These are phyloP conservation scores for Rhazya stricta DNA, from an alignment of 257 asterid genomes.

Conservation along the genomic window DNA sequence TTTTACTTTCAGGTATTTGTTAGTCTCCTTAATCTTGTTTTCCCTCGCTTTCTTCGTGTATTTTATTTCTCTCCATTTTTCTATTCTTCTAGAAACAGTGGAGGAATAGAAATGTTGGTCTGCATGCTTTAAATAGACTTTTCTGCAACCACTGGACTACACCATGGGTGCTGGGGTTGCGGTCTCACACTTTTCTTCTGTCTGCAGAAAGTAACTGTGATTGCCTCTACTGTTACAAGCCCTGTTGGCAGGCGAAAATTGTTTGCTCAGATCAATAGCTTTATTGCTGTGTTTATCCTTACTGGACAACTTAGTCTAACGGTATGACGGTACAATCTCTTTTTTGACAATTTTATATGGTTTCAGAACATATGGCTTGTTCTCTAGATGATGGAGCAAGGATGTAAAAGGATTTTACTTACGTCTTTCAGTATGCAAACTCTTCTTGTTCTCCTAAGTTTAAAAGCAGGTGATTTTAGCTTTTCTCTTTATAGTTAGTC, in stretches of 20 bases:
- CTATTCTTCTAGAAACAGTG: background rate
- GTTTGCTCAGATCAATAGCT: slow-evolving; percentile 91
- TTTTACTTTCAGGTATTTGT: slow-evolving; percentile 84
- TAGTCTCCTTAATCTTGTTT: background rate
- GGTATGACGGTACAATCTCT: slow-evolving; percentile 38
- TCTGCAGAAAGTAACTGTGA: slow-evolving; percentile 91
- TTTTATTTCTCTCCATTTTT: background rate
- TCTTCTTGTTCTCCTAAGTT: too few species aligned
- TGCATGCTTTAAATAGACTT: background rate
- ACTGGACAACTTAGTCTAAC: slow-evolving; percentile 87
- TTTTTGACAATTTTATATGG: background rate
- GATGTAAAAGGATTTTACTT: background rate
- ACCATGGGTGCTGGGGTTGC: background rate
- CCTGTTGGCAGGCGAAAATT: slow-evolving; percentile 78
- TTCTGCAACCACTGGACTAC: slow-evolving; percentile 1
- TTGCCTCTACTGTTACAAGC: slow-evolving; percentile 65
- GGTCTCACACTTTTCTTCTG: slow-evolving; percentile 9
- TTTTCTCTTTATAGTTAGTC: too few species aligned
- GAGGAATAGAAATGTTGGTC: background rate
- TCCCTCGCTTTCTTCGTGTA: background rate
- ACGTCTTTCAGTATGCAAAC: background rate
- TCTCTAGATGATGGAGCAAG: background rate
- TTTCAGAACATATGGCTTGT: background rate
- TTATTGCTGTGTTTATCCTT: slow-evolving; percentile 92
- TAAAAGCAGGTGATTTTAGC: too few species aligned